Percentiles rank a stretch among this genome's conserved stretches.
Conservation (phyloP, 352 stramenopile genomes). For the Phytophthora lateralis region DNA sequence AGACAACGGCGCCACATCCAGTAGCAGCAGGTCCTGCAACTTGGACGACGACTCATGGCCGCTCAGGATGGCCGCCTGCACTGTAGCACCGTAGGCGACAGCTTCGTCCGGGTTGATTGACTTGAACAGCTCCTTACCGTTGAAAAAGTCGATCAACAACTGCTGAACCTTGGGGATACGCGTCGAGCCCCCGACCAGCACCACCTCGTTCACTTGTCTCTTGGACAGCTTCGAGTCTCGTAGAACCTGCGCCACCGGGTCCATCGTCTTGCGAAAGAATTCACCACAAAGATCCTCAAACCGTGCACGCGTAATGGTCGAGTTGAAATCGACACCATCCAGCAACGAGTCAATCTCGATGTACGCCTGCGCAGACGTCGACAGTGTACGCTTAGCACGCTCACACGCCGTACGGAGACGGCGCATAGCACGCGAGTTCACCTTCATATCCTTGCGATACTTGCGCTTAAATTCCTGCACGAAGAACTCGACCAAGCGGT, state of each 20-base stretch:
- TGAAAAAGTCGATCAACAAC: constrained; percentile 60
- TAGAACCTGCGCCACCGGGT: constrained; percentile 87
- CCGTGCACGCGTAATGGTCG: constrained; percentile 89
- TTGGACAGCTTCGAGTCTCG: constrained; percentile 89
- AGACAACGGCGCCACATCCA: constrained; percentile 88
- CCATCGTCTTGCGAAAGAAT: constrained; percentile 92
- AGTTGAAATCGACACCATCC: constrained; percentile 94
- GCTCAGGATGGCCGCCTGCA: constrained; percentile 65
- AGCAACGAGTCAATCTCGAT: constrained; percentile 95
- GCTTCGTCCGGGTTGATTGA: constrained; percentile 86
- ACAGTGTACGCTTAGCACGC: constrained; percentile 95
- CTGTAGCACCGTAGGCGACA: constrained; percentile 77
- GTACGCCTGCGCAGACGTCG: constrained; percentile 93
- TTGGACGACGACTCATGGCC: constrained; percentile 72
- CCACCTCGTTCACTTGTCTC: constrained; percentile 73
- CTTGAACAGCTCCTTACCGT: constrained; percentile 68
- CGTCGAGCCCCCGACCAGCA: constrained; percentile 81
- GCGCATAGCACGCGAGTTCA: constrained; percentile 90
- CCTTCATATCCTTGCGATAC: constrained; percentile 84
- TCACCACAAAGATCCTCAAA: constrained; percentile 91
- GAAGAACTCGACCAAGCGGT: constrained; percentile 94
- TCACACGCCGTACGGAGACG: constrained; percentile 94
- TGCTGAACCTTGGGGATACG: constrained; percentile 74
- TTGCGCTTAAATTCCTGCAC: constrained; percentile 93
- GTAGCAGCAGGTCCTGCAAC: constrained; percentile 81